Percentiles rank a stretch among this genome's conserved stretches.
Conservation (phyloP, 2,329 filamentous ascomycete species). For the Tolypocladium guangdongense region DNA sequence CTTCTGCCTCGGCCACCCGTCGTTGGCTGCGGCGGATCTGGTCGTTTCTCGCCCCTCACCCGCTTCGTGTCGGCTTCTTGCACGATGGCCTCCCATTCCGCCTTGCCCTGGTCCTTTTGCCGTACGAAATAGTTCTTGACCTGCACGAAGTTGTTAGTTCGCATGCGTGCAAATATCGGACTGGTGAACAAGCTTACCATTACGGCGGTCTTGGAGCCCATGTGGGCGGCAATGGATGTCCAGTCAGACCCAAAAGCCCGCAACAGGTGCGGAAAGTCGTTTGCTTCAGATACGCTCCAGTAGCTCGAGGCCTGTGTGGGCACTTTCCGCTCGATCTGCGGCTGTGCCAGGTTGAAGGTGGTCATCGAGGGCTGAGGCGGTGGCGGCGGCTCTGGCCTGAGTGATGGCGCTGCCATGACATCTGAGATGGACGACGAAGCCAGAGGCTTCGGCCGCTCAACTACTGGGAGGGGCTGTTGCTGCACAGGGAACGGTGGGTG, state of each 20-base stretch:
- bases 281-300: constrained; percentile 75
- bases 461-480: constrained; percentile 12
- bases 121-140: constrained; percentile 60
- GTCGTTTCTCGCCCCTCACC: constrained; percentile 44
- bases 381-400: constrained; percentile 41
- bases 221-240: constrained; percentile 61
- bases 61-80: constrained; percentile 48
- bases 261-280: constrained; percentile 63
- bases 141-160: constrained; percentile 22
- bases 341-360: constrained; percentile 38
- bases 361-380: constrained; percentile 35
- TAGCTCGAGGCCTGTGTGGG: constrained; percentile 63
- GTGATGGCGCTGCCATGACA: constrained; percentile 44
- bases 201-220: constrained; percentile 77
- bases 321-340: constrained; percentile 37
- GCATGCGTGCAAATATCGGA: not conserved
- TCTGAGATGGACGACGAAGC: constrained; percentile 33
- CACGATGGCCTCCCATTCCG: constrained; percentile 49
- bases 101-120: constrained; percentile 47
- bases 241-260: constrained; percentile 72
- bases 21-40: constrained; percentile 47
- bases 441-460: constrained; percentile 25
- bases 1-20: constrained; percentile 38
- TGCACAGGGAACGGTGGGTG: constrained; percentile 29
- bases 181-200: constrained; percentile 50